Evolutionary conservation across 2,329 filamentous ascomycete species (phyloP), one percentile per base, ranked within the genome.

Genomic region (Apiospora rasikravindrae): DNA sequence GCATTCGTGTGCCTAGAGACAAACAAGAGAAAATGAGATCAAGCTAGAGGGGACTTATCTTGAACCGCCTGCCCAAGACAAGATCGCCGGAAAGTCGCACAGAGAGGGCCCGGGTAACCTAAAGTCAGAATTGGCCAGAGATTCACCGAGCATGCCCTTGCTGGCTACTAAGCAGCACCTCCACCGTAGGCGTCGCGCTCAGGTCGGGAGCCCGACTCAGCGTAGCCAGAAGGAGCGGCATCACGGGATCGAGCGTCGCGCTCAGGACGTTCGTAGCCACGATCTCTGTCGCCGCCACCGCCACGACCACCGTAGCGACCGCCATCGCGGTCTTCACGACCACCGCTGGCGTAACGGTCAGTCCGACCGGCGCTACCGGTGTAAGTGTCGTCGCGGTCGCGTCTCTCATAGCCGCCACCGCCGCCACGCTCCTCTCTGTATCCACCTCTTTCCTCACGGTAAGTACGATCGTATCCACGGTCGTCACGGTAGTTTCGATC

Each of bases 221-320:
- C 81, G 76, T 84, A 85, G 75, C 81, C 81, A 67, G 79, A 79
- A 69, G 83, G 76, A 75, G 81, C 80, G 44, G 83, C 81, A 71
- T 85, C 83, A 72, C 83, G 82, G 77, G 82, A 77, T 76, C 82
- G 80, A 71, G 82, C 77, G 64, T 80, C 80, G 24, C 79, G 82
- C 67, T 87, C 86, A 24, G 88, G 84, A 72, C 85, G 85, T 70
- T 89, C 86, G 68, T 87, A 87, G 72, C 79, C 77, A 69, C 86
- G 84, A 19, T 87, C 87, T 73, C 86, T 83, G 22, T 87, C 87
- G 73, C 88, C 87, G 53, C 84, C 85, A 73, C 85, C 82, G 40
- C 77, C 76, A 49, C 78, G 77, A 72, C 77, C 73, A 45, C 70
- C 69, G 67, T 76, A 70, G 49, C 75, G 73, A 64, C 77, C 76